Conservation (phyloP, 352 stramenopile genomes). For the Phytophthora podocarpi region DNA sequence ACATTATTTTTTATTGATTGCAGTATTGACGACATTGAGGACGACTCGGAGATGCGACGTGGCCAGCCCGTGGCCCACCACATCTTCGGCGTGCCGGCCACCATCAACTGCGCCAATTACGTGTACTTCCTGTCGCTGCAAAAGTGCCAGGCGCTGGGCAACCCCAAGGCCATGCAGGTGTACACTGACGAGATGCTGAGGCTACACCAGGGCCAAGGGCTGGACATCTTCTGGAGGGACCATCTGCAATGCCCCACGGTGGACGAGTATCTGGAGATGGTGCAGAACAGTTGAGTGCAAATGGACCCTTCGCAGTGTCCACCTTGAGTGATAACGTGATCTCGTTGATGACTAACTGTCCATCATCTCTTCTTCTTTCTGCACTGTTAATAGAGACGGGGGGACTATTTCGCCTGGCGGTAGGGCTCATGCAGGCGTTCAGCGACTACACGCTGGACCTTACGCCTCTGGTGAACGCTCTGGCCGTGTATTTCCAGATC, state of each 20-base stretch:
- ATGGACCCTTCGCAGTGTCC: background rate
- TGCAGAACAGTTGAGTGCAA: slow-evolving; percentile 90
- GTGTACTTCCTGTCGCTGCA: slow-evolving; percentile 97
- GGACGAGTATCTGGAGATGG: slow-evolving; percentile 94
- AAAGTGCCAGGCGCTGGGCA: slow-evolving; percentile 88
- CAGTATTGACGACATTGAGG: slow-evolving; percentile 98
- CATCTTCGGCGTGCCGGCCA: slow-evolving; percentile 95
- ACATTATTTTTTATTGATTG: background rate
- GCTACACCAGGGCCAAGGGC: slow-evolving; percentile 95
- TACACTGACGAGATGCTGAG: slow-evolving; percentile 96
- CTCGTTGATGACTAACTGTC: no score
- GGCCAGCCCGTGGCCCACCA: slow-evolving; percentile 95
- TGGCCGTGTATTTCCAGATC: slow-evolving; percentile 98
- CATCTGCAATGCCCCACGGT: slow-evolving; percentile 89
- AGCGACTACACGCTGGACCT: slow-evolving; percentile 78
- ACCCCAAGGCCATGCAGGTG: slow-evolving; percentile 83
- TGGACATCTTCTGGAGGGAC: slow-evolving; percentile 97
- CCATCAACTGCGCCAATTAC: slow-evolving; percentile 99
- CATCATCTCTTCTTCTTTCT: no score
- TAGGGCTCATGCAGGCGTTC: slow-evolving; percentile 95
- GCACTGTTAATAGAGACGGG: slow-evolving; percentile 86
- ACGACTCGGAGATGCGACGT: slow-evolving; percentile 95
- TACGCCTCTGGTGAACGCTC: slow-evolving; percentile 90
- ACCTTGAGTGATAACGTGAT: background rate
- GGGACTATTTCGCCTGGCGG: slow-evolving; percentile 95